These are phyloP conservation scores for Ochetophila trinervis DNA, from an alignment of 306 rosid genomes.

Conservation along the genomic window DNA sequence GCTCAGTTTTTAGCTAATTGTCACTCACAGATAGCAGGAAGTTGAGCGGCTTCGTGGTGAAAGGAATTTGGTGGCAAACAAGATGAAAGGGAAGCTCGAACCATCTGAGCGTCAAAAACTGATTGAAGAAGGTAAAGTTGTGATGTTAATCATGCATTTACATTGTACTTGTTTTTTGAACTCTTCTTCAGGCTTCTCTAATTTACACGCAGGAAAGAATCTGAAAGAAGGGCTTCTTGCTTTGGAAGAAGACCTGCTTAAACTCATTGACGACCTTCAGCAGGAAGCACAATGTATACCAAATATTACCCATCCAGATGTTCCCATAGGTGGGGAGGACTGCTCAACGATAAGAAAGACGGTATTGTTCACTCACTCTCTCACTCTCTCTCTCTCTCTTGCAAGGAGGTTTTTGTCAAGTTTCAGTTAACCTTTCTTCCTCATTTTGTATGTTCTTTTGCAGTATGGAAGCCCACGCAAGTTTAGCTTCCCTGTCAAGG, in stretches of 20 bases:
- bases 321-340: conserved; percentile 95
- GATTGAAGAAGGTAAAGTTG: conserved; percentile 72
- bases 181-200: conserved; percentile 2
- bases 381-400: neutral
- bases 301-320: conserved; percentile 82
- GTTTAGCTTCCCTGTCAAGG: conserved; percentile 72
- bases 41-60: conserved; percentile 90
- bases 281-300: conserved; percentile 87
- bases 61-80: conserved; percentile 85
- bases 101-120: conserved; percentile 69
- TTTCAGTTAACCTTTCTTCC: conserved; percentile 14
- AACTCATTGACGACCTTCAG: conserved; percentile 77
- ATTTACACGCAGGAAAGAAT: conserved; percentile 60
- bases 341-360: conserved; percentile 50
- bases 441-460: conserved; percentile 24
- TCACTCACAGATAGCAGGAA: conserved; percentile 89
- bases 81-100: conserved; percentile 93
- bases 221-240: conserved; percentile 71
- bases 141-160: conserved; percentile 9
- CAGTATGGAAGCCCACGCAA: conserved; percentile 65
- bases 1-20: conserved; percentile 66
- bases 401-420: conserved; percentile 1
- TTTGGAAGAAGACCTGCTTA: conserved; percentile 84
- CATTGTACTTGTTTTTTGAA: neutral
- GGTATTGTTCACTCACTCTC: conserved; percentile 32